A percentile compares a stretch with the other conserved stretches of the same genome.
phyloP scores from a whole-genome alignment of 768 basidiomycete species.

The Saitozyma sp. region DNA sequence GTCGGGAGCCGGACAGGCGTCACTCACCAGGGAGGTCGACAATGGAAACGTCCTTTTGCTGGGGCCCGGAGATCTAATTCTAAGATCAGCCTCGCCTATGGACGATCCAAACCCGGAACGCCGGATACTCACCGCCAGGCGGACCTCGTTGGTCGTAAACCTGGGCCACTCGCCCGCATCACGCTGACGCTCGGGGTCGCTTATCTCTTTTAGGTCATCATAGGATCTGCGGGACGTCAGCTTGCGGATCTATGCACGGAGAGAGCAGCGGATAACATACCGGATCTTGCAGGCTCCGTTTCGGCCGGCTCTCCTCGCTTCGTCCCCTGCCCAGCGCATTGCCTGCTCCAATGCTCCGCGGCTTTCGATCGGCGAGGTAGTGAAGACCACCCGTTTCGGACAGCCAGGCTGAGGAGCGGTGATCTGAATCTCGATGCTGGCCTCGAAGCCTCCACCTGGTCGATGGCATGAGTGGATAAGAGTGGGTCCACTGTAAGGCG shows the following conservation, averaged over 20 bases:
- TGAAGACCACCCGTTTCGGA: slow-evolving; percentile 6
- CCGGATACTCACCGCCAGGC: slow-evolving; percentile 15
- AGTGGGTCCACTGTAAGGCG: slow-evolving; percentile 20
- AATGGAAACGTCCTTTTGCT: slow-evolving; percentile 17
- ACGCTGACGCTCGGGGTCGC: not conserved
- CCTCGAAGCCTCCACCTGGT: slow-evolving; percentile 9
- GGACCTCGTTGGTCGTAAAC: slow-evolving; percentile 21
- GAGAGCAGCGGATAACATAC: slow-evolving; percentile 3
- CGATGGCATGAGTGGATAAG: slow-evolving; percentile 16
- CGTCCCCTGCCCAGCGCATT: slow-evolving; percentile 22
- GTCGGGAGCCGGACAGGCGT: not conserved
- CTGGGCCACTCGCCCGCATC: not conserved
- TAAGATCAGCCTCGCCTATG: not conserved
- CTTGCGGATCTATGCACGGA: not conserved
- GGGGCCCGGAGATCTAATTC: slow-evolving; percentile 15
- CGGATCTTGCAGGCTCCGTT: slow-evolving; percentile 3
- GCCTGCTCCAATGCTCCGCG: slow-evolving; percentile 6
- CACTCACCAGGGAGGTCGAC: slow-evolving; percentile 31
- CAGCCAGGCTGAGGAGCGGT: not conserved
- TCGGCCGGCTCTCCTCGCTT: slow-evolving; percentile 12
- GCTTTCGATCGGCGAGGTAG: not conserved
- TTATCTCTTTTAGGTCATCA: slow-evolving; percentile 7
- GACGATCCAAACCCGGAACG: not conserved
- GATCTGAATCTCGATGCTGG: slow-evolving; percentile 15
- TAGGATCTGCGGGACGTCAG: slow-evolving; percentile 7